Percentiles rank a stretch among this genome's conserved stretches.
Conservation (phyloP, 1,284 basidiomycete species). For the Fomitopsis palustris region DNA sequence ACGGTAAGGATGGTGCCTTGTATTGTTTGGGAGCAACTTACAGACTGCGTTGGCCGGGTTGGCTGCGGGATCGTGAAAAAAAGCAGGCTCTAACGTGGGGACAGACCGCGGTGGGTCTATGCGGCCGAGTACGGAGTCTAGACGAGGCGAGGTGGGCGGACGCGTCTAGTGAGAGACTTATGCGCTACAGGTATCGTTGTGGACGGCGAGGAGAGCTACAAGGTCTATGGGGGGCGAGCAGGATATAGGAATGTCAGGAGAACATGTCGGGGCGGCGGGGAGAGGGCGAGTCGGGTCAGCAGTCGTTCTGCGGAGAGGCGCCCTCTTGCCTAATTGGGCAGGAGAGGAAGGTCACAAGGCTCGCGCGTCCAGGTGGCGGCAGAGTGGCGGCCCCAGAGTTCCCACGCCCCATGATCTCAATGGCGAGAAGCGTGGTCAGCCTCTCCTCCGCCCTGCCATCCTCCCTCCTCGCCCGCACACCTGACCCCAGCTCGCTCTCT, state of each 20-base stretch:
- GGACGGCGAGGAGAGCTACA: constrained; percentile 10
- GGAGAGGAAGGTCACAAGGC: constrained; percentile 18
- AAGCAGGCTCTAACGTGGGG: constrained; percentile 15
- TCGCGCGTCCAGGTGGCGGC: constrained; percentile 2
- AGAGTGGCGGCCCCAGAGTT: not conserved
- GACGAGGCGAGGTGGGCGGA: not conserved
- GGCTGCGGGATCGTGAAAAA: constrained; percentile 13
- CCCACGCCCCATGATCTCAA: constrained; percentile 14
- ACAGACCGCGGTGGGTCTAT: constrained; percentile 18
- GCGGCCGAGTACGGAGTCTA: constrained; percentile 8
- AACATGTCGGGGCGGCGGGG: constrained; percentile 5
- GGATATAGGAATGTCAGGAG: constrained; percentile 16
- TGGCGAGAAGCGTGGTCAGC: not conserved
- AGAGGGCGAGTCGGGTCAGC: constrained; percentile 11
- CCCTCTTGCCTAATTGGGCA: constrained; percentile 21
- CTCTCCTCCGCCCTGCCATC: not conserved
- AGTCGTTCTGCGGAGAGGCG: constrained; percentile 16
- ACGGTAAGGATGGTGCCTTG: not conserved
- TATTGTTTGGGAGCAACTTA: not conserved
- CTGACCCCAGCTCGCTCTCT: not conserved
- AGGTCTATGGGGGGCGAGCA: constrained; percentile 17
- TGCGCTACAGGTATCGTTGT: constrained; percentile 1
- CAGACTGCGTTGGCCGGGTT: not conserved
- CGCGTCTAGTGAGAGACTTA: not conserved
- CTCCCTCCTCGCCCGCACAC: not conserved